phyloP scores from a whole-genome alignment of 257 asterid genomes.

The Solanum etuberosum region DNA sequence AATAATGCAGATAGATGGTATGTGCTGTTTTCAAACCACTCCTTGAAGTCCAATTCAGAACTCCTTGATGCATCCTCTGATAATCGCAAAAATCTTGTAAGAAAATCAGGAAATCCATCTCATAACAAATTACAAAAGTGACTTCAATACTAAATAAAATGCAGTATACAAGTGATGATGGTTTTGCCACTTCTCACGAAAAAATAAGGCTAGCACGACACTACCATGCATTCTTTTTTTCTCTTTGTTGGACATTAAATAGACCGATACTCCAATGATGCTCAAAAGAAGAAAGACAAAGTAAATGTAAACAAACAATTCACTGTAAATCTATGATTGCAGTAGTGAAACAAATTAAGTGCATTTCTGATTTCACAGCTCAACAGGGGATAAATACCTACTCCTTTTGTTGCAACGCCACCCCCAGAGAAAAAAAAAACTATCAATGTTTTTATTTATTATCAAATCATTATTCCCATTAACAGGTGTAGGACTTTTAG shows the following conservation, averaged over 20 bases:
- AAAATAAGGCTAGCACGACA: not conserved
- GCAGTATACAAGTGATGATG: not conserved
- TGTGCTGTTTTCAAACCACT: conserved; percentile 39
- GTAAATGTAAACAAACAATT: not conserved
- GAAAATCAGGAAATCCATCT: not conserved
- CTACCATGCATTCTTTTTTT: not conserved
- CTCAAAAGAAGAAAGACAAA: not conserved
- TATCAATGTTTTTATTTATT: not conserved
- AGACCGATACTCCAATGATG: not conserved
- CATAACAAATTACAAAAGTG: not conserved
- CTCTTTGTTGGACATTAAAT: not conserved
- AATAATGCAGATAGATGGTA: conserved; percentile 19
- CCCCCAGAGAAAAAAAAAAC: not conserved
- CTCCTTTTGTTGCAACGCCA: not conserved
- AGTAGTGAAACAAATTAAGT: not conserved
- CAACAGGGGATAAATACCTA: not conserved
- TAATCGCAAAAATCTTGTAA: not conserved
- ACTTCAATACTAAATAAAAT: not conserved
- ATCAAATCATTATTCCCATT: not conserved
- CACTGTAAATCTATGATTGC: not conserved
- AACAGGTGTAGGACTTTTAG: not conserved
- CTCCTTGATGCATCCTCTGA: conserved; percentile 61
- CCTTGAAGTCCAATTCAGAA: conserved; percentile 43
- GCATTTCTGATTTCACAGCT: not conserved
- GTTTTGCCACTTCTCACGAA: not conserved